Evolutionary conservation across 495 filamentous ascomycete genomes (phyloP).

Genomic region (Endocarpon pusillum): DNA sequence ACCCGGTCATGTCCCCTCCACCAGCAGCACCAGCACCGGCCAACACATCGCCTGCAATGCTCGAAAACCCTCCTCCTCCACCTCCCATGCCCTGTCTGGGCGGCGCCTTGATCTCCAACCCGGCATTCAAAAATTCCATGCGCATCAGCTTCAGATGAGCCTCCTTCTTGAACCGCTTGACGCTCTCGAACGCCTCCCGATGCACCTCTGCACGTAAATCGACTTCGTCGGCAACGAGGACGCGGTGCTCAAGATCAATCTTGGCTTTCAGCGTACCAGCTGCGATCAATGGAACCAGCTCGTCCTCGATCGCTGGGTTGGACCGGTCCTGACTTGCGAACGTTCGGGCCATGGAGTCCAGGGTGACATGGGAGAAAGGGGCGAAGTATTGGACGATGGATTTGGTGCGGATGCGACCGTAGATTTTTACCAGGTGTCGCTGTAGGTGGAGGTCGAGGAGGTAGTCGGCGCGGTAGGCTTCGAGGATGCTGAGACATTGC

Average conservation of each 20-base stretch:
- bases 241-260: constrained; percentile 65
- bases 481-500: constrained; percentile 63
- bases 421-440: constrained; percentile 51
- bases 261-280: constrained; percentile 53
- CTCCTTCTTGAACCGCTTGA: constrained; percentile 53
- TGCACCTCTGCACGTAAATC: constrained; percentile 54
- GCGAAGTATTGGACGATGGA: constrained; percentile 82
- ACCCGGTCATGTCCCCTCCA: neutral
- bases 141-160: constrained; percentile 57
- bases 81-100: constrained; percentile 2
- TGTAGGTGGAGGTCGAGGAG: constrained; percentile 79
- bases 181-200: constrained; percentile 41
- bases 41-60: neutral
- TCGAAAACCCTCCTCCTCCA: neutral
- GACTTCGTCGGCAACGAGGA: constrained; percentile 51
- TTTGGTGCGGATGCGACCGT: constrained; percentile 61
- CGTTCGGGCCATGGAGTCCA: constrained; percentile 49
- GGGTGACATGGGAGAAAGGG: constrained; percentile 58
- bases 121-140: constrained; percentile 55
- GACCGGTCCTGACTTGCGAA: constrained; percentile 34
- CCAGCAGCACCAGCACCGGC: neutral
- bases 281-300: constrained; percentile 63
- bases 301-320: constrained; percentile 48
- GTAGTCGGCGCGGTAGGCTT: constrained; percentile 68
- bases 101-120: constrained; percentile 46